These are phyloP conservation scores for Neurospora africana DNA, from an alignment of 495 filamentous ascomycete genomes.

Conservation along the genomic window DNA sequence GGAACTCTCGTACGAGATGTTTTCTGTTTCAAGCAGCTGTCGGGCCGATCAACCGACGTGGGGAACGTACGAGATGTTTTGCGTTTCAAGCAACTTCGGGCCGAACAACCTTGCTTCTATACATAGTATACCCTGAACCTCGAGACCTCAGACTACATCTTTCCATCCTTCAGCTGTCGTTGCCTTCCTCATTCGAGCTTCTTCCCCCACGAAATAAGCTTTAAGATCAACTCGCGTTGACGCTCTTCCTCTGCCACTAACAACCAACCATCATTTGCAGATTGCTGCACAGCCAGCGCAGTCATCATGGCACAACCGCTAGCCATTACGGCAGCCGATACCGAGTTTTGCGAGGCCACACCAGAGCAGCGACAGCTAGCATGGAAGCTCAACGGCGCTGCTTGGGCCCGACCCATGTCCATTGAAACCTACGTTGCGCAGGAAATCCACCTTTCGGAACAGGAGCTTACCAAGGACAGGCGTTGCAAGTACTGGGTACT, in stretches of 20 bases:
- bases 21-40: background rate
- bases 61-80: background rate
- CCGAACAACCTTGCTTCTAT: background rate
- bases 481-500: slow-evolving; percentile 60
- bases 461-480: slow-evolving; percentile 47
- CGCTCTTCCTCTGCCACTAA: background rate
- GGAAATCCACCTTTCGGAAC: slow-evolving; percentile 48
- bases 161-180: background rate
- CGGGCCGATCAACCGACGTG: background rate
- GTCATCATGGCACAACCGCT: slow-evolving; percentile 14
- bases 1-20: background rate
- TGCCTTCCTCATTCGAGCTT: background rate
- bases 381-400: slow-evolving; percentile 11
- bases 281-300: background rate
- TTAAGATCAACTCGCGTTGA: background rate
- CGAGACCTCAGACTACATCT: background rate
- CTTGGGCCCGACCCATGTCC: slow-evolving; percentile 13
- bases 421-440: slow-evolving; percentile 54
- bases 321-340: slow-evolving; percentile 8
- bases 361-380: slow-evolving; percentile 13
- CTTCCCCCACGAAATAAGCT: background rate
- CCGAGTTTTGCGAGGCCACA: slow-evolving; percentile 15
- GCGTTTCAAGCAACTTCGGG: background rate
- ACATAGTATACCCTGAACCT: background rate
- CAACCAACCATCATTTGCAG: background rate